Base-by-base conservation (phyloP, 2,329 filamentous ascomycete genomes). In the Pyrenophora teres region DNA sequence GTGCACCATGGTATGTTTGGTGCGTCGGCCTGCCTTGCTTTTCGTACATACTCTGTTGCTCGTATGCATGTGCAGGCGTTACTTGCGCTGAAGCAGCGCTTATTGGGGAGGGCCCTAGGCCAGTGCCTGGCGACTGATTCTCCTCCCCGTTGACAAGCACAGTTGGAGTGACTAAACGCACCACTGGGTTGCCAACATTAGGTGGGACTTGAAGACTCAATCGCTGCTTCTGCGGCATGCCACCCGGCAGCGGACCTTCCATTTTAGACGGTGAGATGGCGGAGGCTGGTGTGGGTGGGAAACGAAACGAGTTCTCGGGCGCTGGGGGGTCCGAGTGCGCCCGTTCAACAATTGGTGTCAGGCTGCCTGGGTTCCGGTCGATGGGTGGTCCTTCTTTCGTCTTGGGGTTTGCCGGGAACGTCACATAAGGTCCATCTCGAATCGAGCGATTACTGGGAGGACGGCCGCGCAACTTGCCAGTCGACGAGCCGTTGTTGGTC, bases 401-500 rank as follows among this genome's bases (percentile, higher is more conserved):
- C 38, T 72, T 73, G 25, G 83, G 81, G 56, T 84, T 85, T 12
- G 82, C 84, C 3, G 87, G 86, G 58, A 89, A 89, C 0, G 88
- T 87, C 4, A 85, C 86, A 59, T 86, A 89, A 0, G 87, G 85
- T 0, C 85, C 85, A 57, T 89, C 85, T 12, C 83, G 80, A 0
- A 81, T 80, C n/a, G 80, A 82, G 21, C 85, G 82, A 62, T 87
- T 89, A 49, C 86, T 88, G 0, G 90, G 90, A 36, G 92, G 92
- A 52, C 92, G 81, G 6, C 92, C 92, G 59, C 92, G 81, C 12
- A 88, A 80, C 70, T 92, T 95, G 2, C 87, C 87, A 4, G 81
- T 83, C 1, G 83, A 77, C 10, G 85, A 79, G 33, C 81, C 78
- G 13, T 83, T 83, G 52, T 82, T 84, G 57, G 85, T 85, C 48